Conservation (phyloP, 495 filamentous ascomycete species). For the Hypomontagnella monticulosa region DNA sequence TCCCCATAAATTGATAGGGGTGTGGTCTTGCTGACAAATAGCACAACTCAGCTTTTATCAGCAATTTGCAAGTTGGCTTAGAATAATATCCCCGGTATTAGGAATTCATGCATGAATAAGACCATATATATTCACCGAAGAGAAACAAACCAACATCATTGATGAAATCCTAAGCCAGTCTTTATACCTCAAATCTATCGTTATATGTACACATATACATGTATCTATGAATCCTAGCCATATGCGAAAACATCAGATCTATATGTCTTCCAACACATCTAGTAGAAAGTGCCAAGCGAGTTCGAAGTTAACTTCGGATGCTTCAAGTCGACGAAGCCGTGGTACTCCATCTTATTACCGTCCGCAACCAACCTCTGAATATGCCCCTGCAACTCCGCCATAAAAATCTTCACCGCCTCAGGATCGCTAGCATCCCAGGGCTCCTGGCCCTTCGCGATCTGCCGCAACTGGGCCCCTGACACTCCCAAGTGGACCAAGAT, state of each 20-base stretch:
- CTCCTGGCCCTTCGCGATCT: slow-evolving; percentile 61
- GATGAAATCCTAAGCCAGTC: too few species aligned
- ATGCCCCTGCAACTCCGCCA: slow-evolving; percentile 33
- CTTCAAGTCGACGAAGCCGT: slow-evolving; percentile 6
- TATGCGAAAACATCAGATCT: not conserved
- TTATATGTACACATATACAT: too few species aligned
- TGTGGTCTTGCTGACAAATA: too few species aligned
- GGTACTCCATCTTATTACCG: slow-evolving; percentile 29
- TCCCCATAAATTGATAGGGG: too few species aligned
- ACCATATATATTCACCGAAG: too few species aligned
- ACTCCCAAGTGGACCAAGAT: slow-evolving; percentile 57
- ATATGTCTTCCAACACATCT: not conserved
- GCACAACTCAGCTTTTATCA: too few species aligned
- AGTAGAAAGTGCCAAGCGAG: slow-evolving; percentile 26
- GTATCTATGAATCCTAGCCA: not conserved
- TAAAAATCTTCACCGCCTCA: slow-evolving; percentile 47
- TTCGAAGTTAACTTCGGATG: slow-evolving; percentile 7
- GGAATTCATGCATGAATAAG: too few species aligned
- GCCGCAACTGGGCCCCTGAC: slow-evolving; percentile 61
- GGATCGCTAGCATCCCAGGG: slow-evolving; percentile 61
- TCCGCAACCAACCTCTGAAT: slow-evolving; percentile 32
- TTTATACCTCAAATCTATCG: not conserved
- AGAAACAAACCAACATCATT: too few species aligned
- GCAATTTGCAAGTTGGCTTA: too few species aligned
- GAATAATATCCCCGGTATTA: too few species aligned